Base-by-base conservation (phyloP, 108 stramenopile genomes). In the Nitzschia sp. region DNA sequence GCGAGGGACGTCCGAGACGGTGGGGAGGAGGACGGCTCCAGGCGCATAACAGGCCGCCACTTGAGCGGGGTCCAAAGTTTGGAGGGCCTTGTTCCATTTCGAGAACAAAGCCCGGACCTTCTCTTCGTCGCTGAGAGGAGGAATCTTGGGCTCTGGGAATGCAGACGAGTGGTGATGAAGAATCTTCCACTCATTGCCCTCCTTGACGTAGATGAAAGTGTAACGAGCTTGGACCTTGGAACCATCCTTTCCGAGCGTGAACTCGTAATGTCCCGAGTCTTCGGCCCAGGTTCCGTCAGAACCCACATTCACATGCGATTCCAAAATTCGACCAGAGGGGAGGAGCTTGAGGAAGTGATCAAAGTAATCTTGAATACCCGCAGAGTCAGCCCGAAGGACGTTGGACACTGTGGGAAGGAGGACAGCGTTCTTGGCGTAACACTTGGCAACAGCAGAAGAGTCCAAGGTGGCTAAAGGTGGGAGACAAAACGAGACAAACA, bases 111-210 rank as follows among this genome's bases (percentile, higher is more conserved):
- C 48, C 22, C 70, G 41, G 42, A 75, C 67, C 40, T 63, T 55
- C 29, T 69, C 63, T 17, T 75, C 71, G 41, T 72, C 70, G 53
- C 80, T 77, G 29, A 57, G 14, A 20, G 65, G 66, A 51, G 53
- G 72, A 43, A 29, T 39, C 21, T 29, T 40, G 8, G 57, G 40
- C 29, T 86, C 85, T 19, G 85, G 85, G 82, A 86, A 83, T 59
- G 80, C 79, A 14, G 81, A 83, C 41, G 81, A 82, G 43, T 86
- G 85, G 53, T 86, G 85, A 51, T 86, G 85, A 53, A 77, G 68
- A 61, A 86, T 86, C 79, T 83, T 86, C 85, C 85, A 86, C 53
- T 83, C 78, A 34, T 71, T 78, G 42, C 78, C 82, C 62, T 86
- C 85, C 53, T 71, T 72, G 43, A 80, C 79, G 57, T 86, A 86